These are phyloP conservation scores for Uronychia binucleata DNA, from an alignment of 73 alveolate species.

Conservation along the genomic window DNA sequence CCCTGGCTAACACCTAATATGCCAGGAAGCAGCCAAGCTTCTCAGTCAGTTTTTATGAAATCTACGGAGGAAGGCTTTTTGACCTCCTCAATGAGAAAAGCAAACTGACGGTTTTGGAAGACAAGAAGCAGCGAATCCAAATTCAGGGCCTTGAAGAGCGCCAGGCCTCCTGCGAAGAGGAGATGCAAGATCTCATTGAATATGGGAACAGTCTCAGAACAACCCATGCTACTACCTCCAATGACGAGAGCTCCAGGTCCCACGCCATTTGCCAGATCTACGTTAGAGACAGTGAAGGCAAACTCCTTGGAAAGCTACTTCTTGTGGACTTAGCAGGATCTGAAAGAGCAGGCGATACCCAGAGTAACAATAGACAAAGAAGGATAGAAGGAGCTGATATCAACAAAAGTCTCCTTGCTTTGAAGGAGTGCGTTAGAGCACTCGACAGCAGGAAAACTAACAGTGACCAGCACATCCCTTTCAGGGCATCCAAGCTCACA, in stretches of 20 bases:
- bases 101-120: constrained; percentile 88
- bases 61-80: constrained; percentile 92
- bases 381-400: constrained; percentile 97
- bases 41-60: constrained; percentile 90
- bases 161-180: constrained; percentile 70
- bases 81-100: constrained; percentile 90
- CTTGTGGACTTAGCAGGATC: constrained; percentile 84
- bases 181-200: constrained; percentile 62
- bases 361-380: constrained; percentile 89
- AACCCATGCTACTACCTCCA: constrained; percentile 81
- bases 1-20: not conserved
- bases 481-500: constrained; percentile 96
- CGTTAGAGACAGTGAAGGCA: constrained; percentile 63
- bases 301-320: constrained; percentile 59
- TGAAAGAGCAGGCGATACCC: constrained; percentile 89
- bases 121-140: constrained; percentile 71
- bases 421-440: constrained; percentile 97
- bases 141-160: constrained; percentile 75
- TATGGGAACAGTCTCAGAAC: constrained; percentile 83
- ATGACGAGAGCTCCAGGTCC: constrained; percentile 74
- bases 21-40: constrained; percentile 47
- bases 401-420: constrained; percentile 93
- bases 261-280: constrained; percentile 68
- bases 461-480: constrained; percentile 93
- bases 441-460: constrained; percentile 61